Evolutionary conservation across 306 rosid species (phyloP), one percentile per base, ranked within the genome.

Genomic region (Cicer arietinum): DNA sequence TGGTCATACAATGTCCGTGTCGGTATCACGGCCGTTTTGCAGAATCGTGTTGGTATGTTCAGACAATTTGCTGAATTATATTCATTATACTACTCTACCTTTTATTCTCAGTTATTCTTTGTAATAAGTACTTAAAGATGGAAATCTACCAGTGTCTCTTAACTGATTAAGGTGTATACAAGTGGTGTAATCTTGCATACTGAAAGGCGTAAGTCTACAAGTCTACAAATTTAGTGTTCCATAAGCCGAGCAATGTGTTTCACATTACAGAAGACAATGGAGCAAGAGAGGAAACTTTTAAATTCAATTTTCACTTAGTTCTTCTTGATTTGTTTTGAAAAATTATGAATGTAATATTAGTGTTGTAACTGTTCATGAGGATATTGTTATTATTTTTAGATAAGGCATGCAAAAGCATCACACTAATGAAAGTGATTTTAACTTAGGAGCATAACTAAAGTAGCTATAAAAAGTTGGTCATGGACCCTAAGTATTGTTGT

Each of bases 1-100:
- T 91, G 94, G 89, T 78, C 91, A 72, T 58, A 83, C 69, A 71
- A 85, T 76, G 51, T 78, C 46, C 96, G 90, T 44, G 79, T 74
- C 84, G 98, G 98, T 71, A 75, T 94, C 42, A 81, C 85, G 64
- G 95, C 92, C 30, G 77, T 94, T 87, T 82, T 94, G 77, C 98
- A 91, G 79, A 94, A 88, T 70, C 97, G 91, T 72, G 96, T 89
- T 71, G 98, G 98, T 91, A 91, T 60, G 89, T 53, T 64, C 47
- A 72, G 79, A 67, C 39, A 82, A 51, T 79, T 79, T 56, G 54
- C 43, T 74, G 57, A 57, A 57, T 69, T 66, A 47, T 14, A 14
- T 44, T 10, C 50, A 50, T 70, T 10, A 40, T 9, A 47, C 37
- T 68, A 63, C 16, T 77, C 77, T 41, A 54, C 73, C 73, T 10